These are phyloP conservation scores for Penicillium fuscoglaucum DNA, from an alignment of 2,329 filamentous ascomycete genomes.

Conservation along the genomic window DNA sequence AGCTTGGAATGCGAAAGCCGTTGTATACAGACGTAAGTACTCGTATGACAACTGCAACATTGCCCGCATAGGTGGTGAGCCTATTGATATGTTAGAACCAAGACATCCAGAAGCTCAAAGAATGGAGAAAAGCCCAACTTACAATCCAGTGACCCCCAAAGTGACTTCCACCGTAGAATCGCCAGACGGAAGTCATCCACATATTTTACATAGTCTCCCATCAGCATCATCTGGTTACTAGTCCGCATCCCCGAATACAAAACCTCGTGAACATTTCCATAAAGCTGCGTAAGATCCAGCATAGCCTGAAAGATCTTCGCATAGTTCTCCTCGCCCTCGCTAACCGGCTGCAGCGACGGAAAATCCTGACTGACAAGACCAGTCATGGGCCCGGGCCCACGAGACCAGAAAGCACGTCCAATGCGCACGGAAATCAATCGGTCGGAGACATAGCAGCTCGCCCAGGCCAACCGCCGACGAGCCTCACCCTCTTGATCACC, in stretches of 20 bases:
- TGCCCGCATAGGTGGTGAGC: conserved; percentile 65
- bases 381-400: conserved; percentile 67
- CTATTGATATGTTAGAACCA: conserved; percentile 35
- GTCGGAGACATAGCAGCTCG: conserved; percentile 67
- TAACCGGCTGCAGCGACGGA: conserved; percentile 61
- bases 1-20: conserved; percentile 74
- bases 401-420: conserved; percentile 72
- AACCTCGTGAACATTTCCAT: conserved; percentile 72
- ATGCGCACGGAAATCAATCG: conserved; percentile 69
- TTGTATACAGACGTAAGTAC: conserved; percentile 71
- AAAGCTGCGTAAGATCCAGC: conserved; percentile 69
- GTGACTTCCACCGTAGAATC: conserved; percentile 69
- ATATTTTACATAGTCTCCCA: conserved; percentile 72
- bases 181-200: conserved; percentile 71
- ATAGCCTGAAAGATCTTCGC: conserved; percentile 70
- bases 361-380: conserved; percentile 66
- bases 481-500: conserved; percentile 61
- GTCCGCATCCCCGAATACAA: conserved; percentile 70
- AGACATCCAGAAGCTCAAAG: not conserved
- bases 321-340: conserved; percentile 64
- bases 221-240: conserved; percentile 68
- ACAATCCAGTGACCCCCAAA: conserved; percentile 68
- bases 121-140: conserved; percentile 22
- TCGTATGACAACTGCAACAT: conserved; percentile 70
- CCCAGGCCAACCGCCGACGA: conserved; percentile 68